Conservation (phyloP, 495 filamentous ascomycete species). For the Aspergillus steynii region DNA sequence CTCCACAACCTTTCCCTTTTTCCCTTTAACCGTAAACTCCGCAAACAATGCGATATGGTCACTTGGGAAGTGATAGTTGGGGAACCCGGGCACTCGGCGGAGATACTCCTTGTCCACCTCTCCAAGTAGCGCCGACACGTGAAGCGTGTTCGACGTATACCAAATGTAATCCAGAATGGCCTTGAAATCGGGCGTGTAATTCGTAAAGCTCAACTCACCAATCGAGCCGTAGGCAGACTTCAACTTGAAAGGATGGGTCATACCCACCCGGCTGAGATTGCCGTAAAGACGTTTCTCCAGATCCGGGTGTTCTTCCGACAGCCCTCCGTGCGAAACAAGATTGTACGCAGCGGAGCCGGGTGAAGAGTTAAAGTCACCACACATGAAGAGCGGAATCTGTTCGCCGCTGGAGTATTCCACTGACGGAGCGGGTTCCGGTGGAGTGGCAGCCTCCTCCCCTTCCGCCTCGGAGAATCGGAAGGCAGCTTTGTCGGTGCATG, state of each 20-base stretch:
- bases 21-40: conserved; percentile 89
- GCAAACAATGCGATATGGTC: conserved; percentile 92
- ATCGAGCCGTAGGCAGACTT: conserved; percentile 80
- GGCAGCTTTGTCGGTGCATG: conserved; percentile 76
- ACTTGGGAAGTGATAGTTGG: conserved; percentile 95
- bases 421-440: conserved; percentile 60
- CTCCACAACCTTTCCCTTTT: conserved; percentile 76
- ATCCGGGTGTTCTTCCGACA: conserved; percentile 74
- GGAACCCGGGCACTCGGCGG: conserved; percentile 87
- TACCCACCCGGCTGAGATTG: conserved; percentile 86
- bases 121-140: conserved; percentile 83
- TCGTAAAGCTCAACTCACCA: conserved; percentile 88
- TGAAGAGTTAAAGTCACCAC: conserved; percentile 93
- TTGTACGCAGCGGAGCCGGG: conserved; percentile 85
- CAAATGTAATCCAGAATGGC: conserved; percentile 96
- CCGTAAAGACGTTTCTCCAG: conserved; percentile 75
- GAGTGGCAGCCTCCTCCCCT: conserved; percentile 51
- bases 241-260: conserved; percentile 90
- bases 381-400: conserved; percentile 87
- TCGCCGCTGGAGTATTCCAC: conserved; percentile 79
- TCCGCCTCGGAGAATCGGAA: conserved; percentile 64
- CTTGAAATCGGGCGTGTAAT: conserved; percentile 89
- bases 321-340: conserved; percentile 71
- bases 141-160: conserved; percentile 90
- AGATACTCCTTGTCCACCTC: conserved; percentile 91